phyloP scores from a whole-genome alignment of 768 basidiomycete species.

The Daedaleopsis sinensis region DNA sequence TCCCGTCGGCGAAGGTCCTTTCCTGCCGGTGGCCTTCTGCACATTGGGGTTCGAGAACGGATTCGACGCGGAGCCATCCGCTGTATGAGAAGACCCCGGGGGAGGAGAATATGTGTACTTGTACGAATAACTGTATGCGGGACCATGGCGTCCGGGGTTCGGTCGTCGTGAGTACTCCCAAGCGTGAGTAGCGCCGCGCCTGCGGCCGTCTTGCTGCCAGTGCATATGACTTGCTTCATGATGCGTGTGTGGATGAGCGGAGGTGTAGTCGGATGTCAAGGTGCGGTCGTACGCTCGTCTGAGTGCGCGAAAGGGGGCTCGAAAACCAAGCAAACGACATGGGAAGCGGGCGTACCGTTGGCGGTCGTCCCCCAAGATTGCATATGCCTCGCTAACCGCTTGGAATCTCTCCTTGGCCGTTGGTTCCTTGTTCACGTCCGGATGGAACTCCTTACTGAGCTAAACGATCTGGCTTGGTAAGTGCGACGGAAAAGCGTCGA shows the following conservation, averaged over 20 bases:
- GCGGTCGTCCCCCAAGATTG: conserved; percentile 47
- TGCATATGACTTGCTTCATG: conserved; percentile 23
- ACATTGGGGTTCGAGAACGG: conserved; percentile 32
- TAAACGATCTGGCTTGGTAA: conserved; percentile 24
- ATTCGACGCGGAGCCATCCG: conserved; percentile 12
- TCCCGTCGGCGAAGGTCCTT: conserved; percentile 6
- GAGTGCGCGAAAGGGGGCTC: not conserved
- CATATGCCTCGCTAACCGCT: conserved; percentile 50
- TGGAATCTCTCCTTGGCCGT: conserved; percentile 44
- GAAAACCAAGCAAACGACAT: not conserved
- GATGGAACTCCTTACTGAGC: conserved; percentile 53
- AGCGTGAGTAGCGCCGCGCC: conserved; percentile 40
- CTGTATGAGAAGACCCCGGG: conserved; percentile 6
- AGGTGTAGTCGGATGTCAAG: conserved; percentile 9
- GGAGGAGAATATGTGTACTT: conserved; percentile 16
- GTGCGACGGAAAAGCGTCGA: not conserved
- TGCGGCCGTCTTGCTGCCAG: conserved; percentile 32
- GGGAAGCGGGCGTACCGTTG: conserved; percentile 37
- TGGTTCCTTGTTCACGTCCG: conserved; percentile 45
- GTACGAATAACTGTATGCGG: not conserved
- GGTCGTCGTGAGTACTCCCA: conserved; percentile 35
- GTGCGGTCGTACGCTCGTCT: conserved; percentile 41
- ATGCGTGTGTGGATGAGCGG: conserved; percentile 9
- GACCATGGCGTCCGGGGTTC: conserved; percentile 10
- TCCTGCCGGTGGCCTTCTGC: conserved; percentile 29